Percentiles rank a stretch among this genome's conserved stretches.
Evolutionary conservation across 2,329 filamentous ascomycete genomes (phyloP).

Genomic region (Neofusicoccum kwambonambiense): DNA sequence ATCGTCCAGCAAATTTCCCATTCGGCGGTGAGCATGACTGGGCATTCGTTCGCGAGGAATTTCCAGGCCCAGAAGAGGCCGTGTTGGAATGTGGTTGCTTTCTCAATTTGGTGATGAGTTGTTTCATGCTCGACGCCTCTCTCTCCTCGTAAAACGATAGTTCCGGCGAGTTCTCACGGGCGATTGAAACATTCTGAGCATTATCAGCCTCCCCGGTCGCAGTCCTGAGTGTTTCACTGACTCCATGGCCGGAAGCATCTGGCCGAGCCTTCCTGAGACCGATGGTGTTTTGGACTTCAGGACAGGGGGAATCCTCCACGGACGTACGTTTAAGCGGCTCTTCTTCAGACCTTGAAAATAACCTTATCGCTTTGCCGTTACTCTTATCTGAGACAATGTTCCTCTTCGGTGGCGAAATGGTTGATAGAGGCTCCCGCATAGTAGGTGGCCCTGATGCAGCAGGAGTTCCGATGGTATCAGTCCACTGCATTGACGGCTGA

Average conservation of each 20-base stretch:
- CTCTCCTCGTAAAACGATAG: background rate
- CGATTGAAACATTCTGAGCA: background rate
- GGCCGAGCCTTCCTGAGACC: background rate
- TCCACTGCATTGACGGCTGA: constrained; percentile 5
- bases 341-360: background rate
- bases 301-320: background rate
- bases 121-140: background rate
- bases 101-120: background rate
- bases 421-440: background rate
- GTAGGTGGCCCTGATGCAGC: background rate
- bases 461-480: background rate
- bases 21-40: background rate
- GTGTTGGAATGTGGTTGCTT: background rate
- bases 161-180: background rate
- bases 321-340: background rate
- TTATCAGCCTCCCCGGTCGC: background rate
- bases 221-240: background rate
- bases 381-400: background rate
- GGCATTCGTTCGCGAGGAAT: background rate
- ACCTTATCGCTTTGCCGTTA: background rate
- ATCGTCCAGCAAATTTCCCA: too few relatives aligned
- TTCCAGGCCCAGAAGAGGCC: background rate
- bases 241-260: background rate
- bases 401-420: constrained; percentile 5
- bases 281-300: background rate